phyloP scores from a whole-genome alignment of 2,329 filamentous ascomycete species.

The Talaromyces atroroseus region DNA sequence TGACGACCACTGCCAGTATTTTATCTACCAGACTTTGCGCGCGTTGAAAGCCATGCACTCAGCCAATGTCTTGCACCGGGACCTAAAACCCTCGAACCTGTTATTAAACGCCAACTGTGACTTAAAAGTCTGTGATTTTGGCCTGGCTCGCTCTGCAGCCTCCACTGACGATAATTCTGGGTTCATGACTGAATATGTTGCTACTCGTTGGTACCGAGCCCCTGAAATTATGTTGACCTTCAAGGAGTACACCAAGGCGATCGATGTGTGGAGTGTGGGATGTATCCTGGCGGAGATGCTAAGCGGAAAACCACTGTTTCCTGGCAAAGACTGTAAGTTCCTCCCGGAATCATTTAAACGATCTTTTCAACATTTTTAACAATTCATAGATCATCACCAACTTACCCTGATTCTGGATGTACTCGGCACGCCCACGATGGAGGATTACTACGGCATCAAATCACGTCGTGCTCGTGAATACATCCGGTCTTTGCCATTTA shows the following conservation, averaged over 20 bases:
- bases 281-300: constrained; percentile 99
- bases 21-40: constrained; percentile 98
- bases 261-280: constrained; percentile 98
- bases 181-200: constrained; percentile 99
- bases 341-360: background rate
- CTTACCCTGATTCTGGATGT: constrained; percentile 95
- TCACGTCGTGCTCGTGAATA: constrained; percentile 95
- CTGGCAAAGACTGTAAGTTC: constrained; percentile 89
- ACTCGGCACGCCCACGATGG: constrained; percentile 96
- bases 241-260: constrained; percentile 99
- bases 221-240: constrained; percentile 99
- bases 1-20: constrained; percentile 99
- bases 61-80: constrained; percentile 93
- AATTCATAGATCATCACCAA: constrained; percentile 79
- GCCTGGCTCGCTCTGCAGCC: constrained; percentile 87
- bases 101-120: constrained; percentile 98
- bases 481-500: constrained; percentile 95
- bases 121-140: constrained; percentile 98
- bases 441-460: constrained; percentile 99
- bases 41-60: constrained; percentile 99
- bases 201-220: constrained; percentile 96
- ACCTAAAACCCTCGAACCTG: constrained; percentile 95
- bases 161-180: constrained; percentile 99
- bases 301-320: constrained; percentile 95
- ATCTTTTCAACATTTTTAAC: constrained; percentile 1